Evolutionary conservation across 73 alveolate species (phyloP), one percentile per base, ranked within the genome.

Genomic region (Durusdinium trenchii): DNA sequence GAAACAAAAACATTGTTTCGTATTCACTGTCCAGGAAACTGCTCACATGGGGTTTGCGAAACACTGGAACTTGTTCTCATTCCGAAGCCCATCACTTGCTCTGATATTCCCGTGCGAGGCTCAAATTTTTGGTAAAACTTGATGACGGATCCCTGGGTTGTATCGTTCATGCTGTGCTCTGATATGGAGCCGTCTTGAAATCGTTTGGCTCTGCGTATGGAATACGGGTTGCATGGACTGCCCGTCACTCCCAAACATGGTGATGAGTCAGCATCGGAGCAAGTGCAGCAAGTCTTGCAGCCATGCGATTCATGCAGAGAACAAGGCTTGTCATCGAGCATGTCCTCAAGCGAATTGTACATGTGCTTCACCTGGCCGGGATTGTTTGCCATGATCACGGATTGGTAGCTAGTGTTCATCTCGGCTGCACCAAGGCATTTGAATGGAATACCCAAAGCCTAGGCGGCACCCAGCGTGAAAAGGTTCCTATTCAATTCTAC

Each of bases 171-270:
- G 6, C 43, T 1, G 61, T 76, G 86, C 20, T 20, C 4, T 3
- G 86, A n/a, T 6, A 76, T 61, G 35, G 18, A 10, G 14, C 86
- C 86, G 5, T 14, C 16, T 6, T 5, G 5, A 6, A 2, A 76
- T 2, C 86, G 60, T 43, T 76, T 76, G 62, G 20, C 6, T 43
- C 86, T 14, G 42, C 45, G 86, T 1, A 9, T 40, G 18, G 42
- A 7, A 32, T 43, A 76, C 45, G 86, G 86, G 23, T 76, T 76
- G 86, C 86, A 76, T 3, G 86, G 86, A 32, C 86, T 76, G 6
- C 86, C 86, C 40, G 86, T 76, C 5, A 76, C 23, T 2, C 62
- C 86, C 36, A 76, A 2, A 40, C n/a, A n/a, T n/a, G n/a, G n/a
- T n/a, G n/a, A n/a, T n/a, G n/a, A n/a, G n/a, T n/a, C n/a, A n/a